Conservation (phyloP, 495 filamentous ascomycete species). For the Podospora fimiseda region DNA sequence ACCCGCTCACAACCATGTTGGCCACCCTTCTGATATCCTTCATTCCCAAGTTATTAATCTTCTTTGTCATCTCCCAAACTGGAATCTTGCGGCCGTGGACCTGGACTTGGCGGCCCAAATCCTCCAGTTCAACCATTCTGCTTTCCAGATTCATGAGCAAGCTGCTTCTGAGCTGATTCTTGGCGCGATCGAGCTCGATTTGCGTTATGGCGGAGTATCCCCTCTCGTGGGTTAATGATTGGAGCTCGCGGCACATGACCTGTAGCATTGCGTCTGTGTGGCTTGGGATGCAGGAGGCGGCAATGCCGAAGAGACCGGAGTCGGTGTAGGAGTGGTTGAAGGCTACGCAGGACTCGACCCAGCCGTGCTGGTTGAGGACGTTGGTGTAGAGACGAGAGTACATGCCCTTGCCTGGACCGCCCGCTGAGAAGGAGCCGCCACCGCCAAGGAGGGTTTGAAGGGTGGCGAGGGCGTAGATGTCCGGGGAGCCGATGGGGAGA, state of each 20-base stretch:
- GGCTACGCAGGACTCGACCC: conserved; percentile 89
- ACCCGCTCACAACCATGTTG: conserved; percentile 65
- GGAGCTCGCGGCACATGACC: conserved; percentile 86
- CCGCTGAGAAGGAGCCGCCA: conserved; percentile 94
- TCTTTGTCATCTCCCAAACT: conserved; percentile 84
- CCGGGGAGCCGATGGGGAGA: conserved; percentile 77
- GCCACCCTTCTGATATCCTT: conserved; percentile 84
- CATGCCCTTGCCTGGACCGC: conserved; percentile 97
- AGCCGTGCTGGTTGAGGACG: conserved; percentile 92
- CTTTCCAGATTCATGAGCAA: conserved; percentile 97
- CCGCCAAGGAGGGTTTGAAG: conserved; percentile 93
- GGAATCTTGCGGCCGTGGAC: conserved; percentile 88
- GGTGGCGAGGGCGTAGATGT: conserved; percentile 96
- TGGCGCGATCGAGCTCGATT: conserved; percentile 86
- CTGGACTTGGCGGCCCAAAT: conserved; percentile 92
- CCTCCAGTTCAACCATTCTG: conserved; percentile 97
- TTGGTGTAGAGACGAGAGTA: conserved; percentile 96
- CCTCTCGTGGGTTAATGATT: conserved; percentile 64
- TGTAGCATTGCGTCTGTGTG: conserved; percentile 76
- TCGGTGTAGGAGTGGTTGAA: conserved; percentile 98
- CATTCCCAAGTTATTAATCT: conserved; percentile 77
- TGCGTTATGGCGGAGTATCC: conserved; percentile 63
- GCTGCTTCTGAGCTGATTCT: conserved; percentile 89
- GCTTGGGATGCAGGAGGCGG: conserved; percentile 72
- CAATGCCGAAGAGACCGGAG: conserved; percentile 89